phyloP scores from a whole-genome alignment of 1,139 yeast species.

The Sugiyamaella pinicola region DNA sequence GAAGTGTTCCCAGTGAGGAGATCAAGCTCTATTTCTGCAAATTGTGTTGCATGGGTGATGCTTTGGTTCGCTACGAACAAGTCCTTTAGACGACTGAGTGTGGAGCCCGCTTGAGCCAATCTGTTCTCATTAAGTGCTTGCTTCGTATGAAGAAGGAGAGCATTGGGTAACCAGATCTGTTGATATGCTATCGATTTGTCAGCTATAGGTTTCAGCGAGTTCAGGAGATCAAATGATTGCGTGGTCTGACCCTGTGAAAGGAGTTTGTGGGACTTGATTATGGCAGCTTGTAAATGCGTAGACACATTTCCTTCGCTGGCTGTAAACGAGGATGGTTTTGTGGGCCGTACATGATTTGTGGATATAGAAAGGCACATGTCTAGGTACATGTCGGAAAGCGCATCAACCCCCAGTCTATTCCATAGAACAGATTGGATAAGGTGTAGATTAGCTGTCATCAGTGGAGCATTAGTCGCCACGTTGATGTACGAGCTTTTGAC shows the following conservation, averaged over 20 bases:
- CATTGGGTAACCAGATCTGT: constrained; percentile 33
- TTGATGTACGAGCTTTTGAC: constrained; percentile 58
- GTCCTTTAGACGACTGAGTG: constrained; percentile 28
- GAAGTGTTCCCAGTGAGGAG: constrained; percentile 27
- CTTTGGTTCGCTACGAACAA: constrained; percentile 22
- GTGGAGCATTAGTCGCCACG: constrained; percentile 40
- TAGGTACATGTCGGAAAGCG: constrained; percentile 30
- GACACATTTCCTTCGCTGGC: constrained; percentile 10
- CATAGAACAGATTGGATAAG: constrained; percentile 38
- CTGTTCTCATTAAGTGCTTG: constrained; percentile 25
- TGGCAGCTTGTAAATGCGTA: constrained; percentile 24
- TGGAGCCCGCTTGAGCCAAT: constrained; percentile 26
- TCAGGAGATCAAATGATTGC: constrained; percentile 26
- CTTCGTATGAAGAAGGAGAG: constrained; percentile 27
- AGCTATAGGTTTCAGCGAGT: constrained; percentile 20
- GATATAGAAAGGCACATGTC: constrained; percentile 21
- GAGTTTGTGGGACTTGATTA: constrained; percentile 26
- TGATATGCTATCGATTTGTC: constrained; percentile 27
- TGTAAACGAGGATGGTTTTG: constrained; percentile 4
- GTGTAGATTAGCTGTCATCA: constrained; percentile 35
- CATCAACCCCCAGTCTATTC: constrained; percentile 33
- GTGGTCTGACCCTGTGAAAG: constrained; percentile 28
- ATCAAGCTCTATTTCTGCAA: constrained; percentile 28
- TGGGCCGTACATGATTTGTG: neutral
- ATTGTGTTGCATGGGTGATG: constrained; percentile 25